Evolutionary conservation across 2,329 filamentous ascomycete genomes (phyloP), one percentile per base, ranked within the genome.

Genomic region (Trichophyton mentagrophytes): DNA sequence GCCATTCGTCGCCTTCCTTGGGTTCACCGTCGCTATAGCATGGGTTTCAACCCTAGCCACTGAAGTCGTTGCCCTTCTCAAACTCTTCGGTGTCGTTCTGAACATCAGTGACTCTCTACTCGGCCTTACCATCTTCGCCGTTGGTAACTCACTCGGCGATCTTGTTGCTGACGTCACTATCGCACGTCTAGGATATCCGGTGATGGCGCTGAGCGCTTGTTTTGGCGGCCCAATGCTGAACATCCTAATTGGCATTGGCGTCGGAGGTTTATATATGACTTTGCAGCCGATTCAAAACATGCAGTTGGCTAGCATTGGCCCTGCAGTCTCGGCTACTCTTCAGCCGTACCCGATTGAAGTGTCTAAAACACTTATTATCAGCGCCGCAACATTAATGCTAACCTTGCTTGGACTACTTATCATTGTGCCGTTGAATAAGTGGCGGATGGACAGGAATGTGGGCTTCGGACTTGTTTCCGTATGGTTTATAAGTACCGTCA

Each of bases 151-250:
- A 7, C 80, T 97, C 7, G 92, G 93, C 42, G 93, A 99, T 69
- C 79, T 99, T 15, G 90, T 99, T 8, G 92, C 93, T 15, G 88
- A 99, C 71, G 88, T 97, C 60, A 99, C 93, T 0, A 88, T 99
- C 42, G 93, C 93, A 3, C 84, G 89, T 38, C 83, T 99, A 2
- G 93, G 93, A 2, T 96, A 91, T 73, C 93, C 93, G 0, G 90
- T 99, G 64, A 99, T 99, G 93, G 93, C 93, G 0, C 76, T 87
- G 46, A 91, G 89, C 38, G 93, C 93, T 3, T 99, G 93, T 71
- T 96, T 99, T 71, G 93, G 93, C n/a, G 95, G 93, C 0, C 93
- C 93, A 0, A 92, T 99, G 90, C 82, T 99, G 46, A 99, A 99
- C 68, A 99, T 99, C 64, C 77, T 99, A 0, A 82, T 99, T 3